Conservation (phyloP, 1,284 basidiomycete genomes). For the Anthracocystis walkeri region DNA sequence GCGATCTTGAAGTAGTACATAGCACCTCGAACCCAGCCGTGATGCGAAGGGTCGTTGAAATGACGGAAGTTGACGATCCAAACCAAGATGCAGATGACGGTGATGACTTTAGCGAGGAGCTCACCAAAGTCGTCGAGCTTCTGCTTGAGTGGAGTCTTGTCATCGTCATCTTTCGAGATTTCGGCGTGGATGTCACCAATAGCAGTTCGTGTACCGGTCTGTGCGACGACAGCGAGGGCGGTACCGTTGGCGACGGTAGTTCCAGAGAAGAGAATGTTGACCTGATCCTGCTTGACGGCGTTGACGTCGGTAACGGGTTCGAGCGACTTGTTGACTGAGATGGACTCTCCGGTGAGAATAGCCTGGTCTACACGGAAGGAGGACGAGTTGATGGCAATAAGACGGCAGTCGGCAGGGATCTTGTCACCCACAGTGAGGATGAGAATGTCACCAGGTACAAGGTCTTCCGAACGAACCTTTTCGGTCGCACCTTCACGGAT, state of each 20-base stretch:
- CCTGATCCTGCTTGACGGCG: slow-evolving; percentile 69
- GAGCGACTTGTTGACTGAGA: slow-evolving; percentile 65
- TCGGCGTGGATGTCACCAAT: slow-evolving; percentile 68
- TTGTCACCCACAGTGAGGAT: slow-evolving; percentile 67
- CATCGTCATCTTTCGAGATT: slow-evolving; percentile 64
- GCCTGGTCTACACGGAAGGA: slow-evolving; percentile 68
- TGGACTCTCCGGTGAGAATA: slow-evolving; percentile 67
- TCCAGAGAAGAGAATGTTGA: slow-evolving; percentile 68
- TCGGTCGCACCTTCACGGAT: slow-evolving; percentile 55
- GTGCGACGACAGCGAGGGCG: slow-evolving; percentile 61
- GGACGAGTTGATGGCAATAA: slow-evolving; percentile 63
- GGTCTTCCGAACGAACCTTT: slow-evolving; percentile 55
- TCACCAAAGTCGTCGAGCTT: slow-evolving; percentile 69
- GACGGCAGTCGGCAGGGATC: slow-evolving; percentile 66
- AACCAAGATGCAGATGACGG: slow-evolving; percentile 68
- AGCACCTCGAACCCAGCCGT: slow-evolving; percentile 66
- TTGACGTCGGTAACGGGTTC: slow-evolving; percentile 51
- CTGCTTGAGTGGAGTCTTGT: slow-evolving; percentile 68
- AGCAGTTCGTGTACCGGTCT: slow-evolving; percentile 64
- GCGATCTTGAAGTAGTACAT: slow-evolving; percentile 70
- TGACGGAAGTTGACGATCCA: slow-evolving; percentile 69
- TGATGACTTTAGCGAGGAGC: slow-evolving; percentile 67
- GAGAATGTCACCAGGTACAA: slow-evolving; percentile 68
- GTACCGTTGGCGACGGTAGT: slow-evolving; percentile 66
- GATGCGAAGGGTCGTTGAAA: slow-evolving; percentile 67